phyloP scores from a whole-genome alignment of 352 stramenopile species.

The Phytophthora ramorum region DNA sequence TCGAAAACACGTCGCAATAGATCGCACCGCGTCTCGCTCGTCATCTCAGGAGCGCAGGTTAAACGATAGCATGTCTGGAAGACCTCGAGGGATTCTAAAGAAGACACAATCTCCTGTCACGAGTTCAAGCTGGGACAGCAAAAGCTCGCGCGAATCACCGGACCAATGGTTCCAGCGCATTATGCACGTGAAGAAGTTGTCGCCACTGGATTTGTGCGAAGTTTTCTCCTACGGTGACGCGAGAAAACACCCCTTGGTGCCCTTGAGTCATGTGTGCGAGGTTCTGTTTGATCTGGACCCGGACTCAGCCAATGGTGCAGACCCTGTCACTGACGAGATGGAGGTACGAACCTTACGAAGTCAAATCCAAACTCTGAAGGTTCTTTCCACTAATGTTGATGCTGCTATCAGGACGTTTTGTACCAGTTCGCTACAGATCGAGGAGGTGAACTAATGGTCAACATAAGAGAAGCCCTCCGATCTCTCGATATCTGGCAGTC shows the following conservation, averaged over 20 bases:
- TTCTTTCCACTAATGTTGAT: conserved; percentile 8
- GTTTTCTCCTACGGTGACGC: conserved; percentile 57
- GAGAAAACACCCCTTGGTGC: conserved; percentile 41
- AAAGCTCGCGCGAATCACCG: conserved; percentile 30
- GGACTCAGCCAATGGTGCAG: conserved; percentile 14
- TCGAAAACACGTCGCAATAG: background rate
- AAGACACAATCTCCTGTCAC: conserved; percentile 11
- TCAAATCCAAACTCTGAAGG: background rate
- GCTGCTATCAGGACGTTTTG: conserved; percentile 44
- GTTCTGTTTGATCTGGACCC: conserved; percentile 64
- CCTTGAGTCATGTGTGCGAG: conserved; percentile 59
- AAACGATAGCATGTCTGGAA: background rate
- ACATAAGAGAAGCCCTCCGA: conserved; percentile 61
- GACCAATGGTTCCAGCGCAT: conserved; percentile 68
- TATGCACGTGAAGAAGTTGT: conserved; percentile 48
- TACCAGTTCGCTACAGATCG: conserved; percentile 56
- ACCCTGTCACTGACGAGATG: conserved; percentile 65
- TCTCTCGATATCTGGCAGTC: conserved; percentile 67
- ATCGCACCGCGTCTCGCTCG: conserved; percentile 18
- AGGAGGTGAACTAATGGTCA: conserved; percentile 49
- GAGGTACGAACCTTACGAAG: conserved; percentile 48
- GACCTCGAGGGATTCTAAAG: conserved; percentile 29
- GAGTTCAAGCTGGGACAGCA: background rate
- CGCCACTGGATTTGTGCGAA: conserved; percentile 64
- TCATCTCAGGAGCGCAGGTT: conserved; percentile 17